Conservation (phyloP, 805 yeast species). For the Diddensiella caesifluorescens region DNA sequence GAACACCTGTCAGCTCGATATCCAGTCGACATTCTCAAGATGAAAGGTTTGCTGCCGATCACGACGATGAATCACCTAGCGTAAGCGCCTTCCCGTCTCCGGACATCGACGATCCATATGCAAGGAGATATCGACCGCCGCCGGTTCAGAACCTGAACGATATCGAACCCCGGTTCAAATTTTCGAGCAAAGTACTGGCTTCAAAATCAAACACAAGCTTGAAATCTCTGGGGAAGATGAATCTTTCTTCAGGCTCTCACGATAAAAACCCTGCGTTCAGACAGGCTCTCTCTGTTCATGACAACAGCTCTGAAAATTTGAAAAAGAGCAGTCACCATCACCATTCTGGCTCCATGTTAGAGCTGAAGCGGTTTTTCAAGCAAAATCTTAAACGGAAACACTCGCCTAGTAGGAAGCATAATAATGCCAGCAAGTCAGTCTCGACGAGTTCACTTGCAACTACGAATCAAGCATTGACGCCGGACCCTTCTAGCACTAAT, state of each 20-base stretch:
- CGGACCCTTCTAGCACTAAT: slow-evolving; percentile 6
- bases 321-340: slow-evolving; percentile 11
- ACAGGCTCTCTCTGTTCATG: slow-evolving; percentile 9
- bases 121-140: slow-evolving; percentile 29
- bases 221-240: slow-evolving; percentile 8
- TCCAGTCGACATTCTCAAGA: not conserved
- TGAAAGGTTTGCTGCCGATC: not conserved
- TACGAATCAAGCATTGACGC: slow-evolving; percentile 6
- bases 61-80: slow-evolving; percentile 13
- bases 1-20: not conserved
- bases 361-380: slow-evolving; percentile 42
- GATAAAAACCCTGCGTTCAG: not conserved
- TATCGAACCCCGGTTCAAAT: slow-evolving; percentile 34
- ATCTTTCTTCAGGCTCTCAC: not conserved
- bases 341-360: slow-evolving; percentile 31
- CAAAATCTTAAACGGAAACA: slow-evolving; percentile 19
- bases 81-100: slow-evolving; percentile 19
- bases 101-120: slow-evolving; percentile 32
- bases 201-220: slow-evolving; percentile 11
- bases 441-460: slow-evolving; percentile 7
- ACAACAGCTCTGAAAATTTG: slow-evolving; percentile 1
- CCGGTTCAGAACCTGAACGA: slow-evolving; percentile 23
- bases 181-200: slow-evolving; percentile 16
- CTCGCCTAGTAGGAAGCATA: slow-evolving; percentile 8
- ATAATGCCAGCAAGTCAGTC: slow-evolving; percentile 6